Base-by-base conservation (phyloP, 805 yeast species). In the Sugiyamaella lignohabitans region DNA sequence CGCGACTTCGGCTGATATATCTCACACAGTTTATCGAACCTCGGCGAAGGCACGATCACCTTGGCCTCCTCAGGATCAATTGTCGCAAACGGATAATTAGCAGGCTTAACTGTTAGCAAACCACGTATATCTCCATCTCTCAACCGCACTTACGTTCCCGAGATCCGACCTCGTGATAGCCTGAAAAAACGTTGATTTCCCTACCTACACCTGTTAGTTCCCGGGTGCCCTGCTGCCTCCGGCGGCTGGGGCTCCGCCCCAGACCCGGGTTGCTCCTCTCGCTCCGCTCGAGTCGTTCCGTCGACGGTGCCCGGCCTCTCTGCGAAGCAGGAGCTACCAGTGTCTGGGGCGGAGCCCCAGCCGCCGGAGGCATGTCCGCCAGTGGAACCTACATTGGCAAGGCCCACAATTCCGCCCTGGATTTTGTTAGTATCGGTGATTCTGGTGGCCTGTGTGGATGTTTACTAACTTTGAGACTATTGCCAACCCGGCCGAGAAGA, bases 31-130 rank as follows among this genome's bases (percentile, higher is more conserved):
- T 74, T 76, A 60, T 91, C 95, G 61, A 93, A 80, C 66, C 95
- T 80, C 52, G 84, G 78, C 51, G 95, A 86, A 59, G 96, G 96
- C 51, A 93, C 98, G 56, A 82, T 79, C 46, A 91, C 96, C 65
- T 95, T 80, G 40, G 98, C 96, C 72, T 91, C 96, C 72, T 93
- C 98, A 46, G 98, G 98, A 59, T 91, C 96, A 64, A 87, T 87
- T 47, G 98, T 91, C 38, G 98, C 98, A 65, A 87, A 91, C 21
- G 98, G 98, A 67, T 89, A 91, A 68, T 91, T 91, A 49, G 98
- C 98, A 47, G 98, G 98, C 22, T 27, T n/a, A 27, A 8, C 8
- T 27, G 32, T 27, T 27, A 27, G 32, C 16, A 11, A 5, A n/a
- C 10, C 17, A 16, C 21, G 29, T 17, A 11, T 4, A 3, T 5